Evolutionary conservation across 164 flowering plant species (phyloP).

Genomic region (Tetracentron sinense): DNA sequence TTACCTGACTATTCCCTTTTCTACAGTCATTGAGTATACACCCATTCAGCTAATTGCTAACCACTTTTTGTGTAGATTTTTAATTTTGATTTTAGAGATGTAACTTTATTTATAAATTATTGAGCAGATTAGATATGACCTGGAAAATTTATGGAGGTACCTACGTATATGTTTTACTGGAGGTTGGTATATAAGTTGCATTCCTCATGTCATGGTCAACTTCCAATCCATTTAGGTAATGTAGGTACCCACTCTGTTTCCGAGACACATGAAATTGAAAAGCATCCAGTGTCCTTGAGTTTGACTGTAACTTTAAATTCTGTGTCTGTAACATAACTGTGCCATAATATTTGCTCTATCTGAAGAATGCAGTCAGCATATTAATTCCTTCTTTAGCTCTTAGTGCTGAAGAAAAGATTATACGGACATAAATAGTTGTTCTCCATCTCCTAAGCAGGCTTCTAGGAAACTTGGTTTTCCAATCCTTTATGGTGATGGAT

Average conservation of each 20-base stretch:
- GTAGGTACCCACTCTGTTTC: neutral
- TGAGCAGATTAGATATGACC: neutral
- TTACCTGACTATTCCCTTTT: too few relatives aligned
- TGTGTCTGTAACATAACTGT: neutral
- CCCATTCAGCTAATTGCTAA: too few relatives aligned
- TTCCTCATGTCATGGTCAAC: neutral
- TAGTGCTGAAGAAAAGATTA: neutral
- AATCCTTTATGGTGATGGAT: conserved; percentile 88
- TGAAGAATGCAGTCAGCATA: neutral
- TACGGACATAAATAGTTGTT: neutral
- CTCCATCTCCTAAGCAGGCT: conserved; percentile 35
- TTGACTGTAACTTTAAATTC: neutral
- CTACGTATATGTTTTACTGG: too few relatives aligned
- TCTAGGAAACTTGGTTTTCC: conserved; percentile 86
- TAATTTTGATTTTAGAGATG: too few relatives aligned
- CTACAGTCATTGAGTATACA: too few relatives aligned
- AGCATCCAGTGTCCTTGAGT: neutral
- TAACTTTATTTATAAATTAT: too few relatives aligned
- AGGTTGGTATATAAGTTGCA: neutral
- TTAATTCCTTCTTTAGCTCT: neutral
- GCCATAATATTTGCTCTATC: too few relatives aligned
- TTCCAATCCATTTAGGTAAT: neutral
- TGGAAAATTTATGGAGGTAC: neutral
- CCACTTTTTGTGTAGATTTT: too few relatives aligned
- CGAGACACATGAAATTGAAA: neutral